Base-by-base conservation (phyloP, 441 rosid species). In the Lepidium campestre region DNA sequence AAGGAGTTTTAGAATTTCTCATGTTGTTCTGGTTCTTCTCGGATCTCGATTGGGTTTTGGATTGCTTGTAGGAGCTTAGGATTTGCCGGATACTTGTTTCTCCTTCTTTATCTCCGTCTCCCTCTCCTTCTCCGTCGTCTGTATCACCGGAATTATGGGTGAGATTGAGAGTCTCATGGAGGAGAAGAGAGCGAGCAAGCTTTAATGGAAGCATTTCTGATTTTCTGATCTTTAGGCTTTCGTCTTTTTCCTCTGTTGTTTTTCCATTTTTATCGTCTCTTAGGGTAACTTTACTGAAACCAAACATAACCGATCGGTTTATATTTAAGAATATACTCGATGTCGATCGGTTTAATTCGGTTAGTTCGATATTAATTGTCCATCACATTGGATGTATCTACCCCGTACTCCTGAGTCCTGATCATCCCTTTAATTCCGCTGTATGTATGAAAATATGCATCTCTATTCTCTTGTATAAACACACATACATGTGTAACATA, bases 141-240 rank as follows among this genome's bases (percentile, higher is more conserved):
- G 69, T 18, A 4, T 31, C 63, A 18, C 69, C 68, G 65, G 76
- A 42, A 20, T 71, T 67, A 41, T 67, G 81, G 5, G 64, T 62
- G 73, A 55, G 73, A 23, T 68, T 37, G 62, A 79, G 36, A 74
- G 85, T 55, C 63, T 82, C 82, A 52, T 82, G 83, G 19, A 84
- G 77, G 14, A 84, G 71, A 57, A 80, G 76, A 42, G 88, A 84
- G 1, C 91, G 83, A 49, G 81, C 83, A 42, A 84, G 79, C 87
- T 84, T 86, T 58, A 84, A 57, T 57, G 88, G 90, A 37, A 86
- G 79, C 89, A 86, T 85, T 35, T 49, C 57, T 54, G 66, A 5
- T 39, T 18, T 10, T 41, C 36, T 77, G 70, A n/a, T 59, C 55
- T 36, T 52, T 27, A 59, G 57, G 47, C 41, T 42, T 40, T 57